Evolutionary conservation across 116 monocot genomes (phyloP), one percentile per base, ranked within the genome.

Genomic region (Trichopus zeylanicus): DNA sequence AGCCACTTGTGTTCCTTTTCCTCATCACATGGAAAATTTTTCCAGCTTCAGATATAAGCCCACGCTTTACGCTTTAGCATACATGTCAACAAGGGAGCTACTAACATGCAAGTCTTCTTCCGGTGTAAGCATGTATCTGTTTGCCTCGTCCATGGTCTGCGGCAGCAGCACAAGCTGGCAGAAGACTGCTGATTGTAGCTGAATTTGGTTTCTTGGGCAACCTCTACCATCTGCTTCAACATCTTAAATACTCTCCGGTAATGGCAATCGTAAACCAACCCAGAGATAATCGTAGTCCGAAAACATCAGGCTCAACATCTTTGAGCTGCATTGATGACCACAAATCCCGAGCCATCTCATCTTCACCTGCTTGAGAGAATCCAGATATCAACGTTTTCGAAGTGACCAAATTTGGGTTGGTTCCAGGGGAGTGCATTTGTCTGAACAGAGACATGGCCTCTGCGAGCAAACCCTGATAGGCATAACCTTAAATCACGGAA

Each of bases 51-150:
- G 23, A 63, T 42, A 85, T 55, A 15, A 71, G 55, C 39, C 79
- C 79, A 42, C 82, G 74, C 38, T n/a, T n/a, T n/a, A n/a, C n/a
- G n/a, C n/a, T n/a, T 79, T 87, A 18, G 73, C 56, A 46, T 87
- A 79, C 87, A 87, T 79, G 62, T 79, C 79, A 3, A 87, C 46
- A 3, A 87, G 76, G 13, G 81, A 57, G 20, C 71, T 71, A 30
- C 74, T 51, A 0, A 78, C 81, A 26, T 61, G 74, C 49, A 77
- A 38, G 18, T 75, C 78, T 15, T 52, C 27, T 25, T 53, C 75
- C 0, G 72, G 31, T 9, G 28, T 69, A 69, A 7, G 62, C 68
- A 62, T 78, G 81, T 9, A 86, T 51, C 46, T 69, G 68, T 46
- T 46, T 75, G 18, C 86, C 86, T 13, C 31, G 57, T 30, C 37